These are phyloP conservation scores for Hymenoscyphus infarciens DNA, from an alignment of 2,329 filamentous ascomycete genomes.

Conservation along the genomic window DNA sequence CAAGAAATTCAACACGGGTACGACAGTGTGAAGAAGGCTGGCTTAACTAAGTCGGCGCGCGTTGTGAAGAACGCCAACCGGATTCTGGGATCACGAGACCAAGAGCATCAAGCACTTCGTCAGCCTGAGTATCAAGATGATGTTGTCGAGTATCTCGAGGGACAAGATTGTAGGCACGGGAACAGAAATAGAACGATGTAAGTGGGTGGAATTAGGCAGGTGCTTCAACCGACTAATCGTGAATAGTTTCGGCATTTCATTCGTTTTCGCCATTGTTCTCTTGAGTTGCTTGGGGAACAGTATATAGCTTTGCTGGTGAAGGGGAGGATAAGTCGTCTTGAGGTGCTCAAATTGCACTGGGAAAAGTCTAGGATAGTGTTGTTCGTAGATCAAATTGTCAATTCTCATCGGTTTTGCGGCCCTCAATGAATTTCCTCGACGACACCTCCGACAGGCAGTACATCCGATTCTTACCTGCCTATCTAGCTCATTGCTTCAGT, in stretches of 20 bases:
- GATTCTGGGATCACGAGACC: neutral
- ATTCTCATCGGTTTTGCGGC: neutral
- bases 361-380: neutral
- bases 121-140: neutral
- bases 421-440: too few species aligned
- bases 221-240: neutral
- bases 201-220: neutral
- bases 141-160: neutral
- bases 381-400: constrained; percentile 1
- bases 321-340: neutral
- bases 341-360: neutral
- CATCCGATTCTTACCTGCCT: too few species aligned
- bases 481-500: too few species aligned
- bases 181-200: neutral
- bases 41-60: neutral
- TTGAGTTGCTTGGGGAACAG: neutral
- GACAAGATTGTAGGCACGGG: neutral
- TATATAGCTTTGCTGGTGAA: neutral
- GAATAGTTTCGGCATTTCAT: neutral
- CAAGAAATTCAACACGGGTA: neutral
- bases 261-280: neutral
- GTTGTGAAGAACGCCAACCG: neutral
- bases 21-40: neutral
- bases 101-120: neutral
- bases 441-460: too few species aligned